phyloP scores from a whole-genome alignment of 177 flowering plant genomes.

The Telopea speciosissima region DNA sequence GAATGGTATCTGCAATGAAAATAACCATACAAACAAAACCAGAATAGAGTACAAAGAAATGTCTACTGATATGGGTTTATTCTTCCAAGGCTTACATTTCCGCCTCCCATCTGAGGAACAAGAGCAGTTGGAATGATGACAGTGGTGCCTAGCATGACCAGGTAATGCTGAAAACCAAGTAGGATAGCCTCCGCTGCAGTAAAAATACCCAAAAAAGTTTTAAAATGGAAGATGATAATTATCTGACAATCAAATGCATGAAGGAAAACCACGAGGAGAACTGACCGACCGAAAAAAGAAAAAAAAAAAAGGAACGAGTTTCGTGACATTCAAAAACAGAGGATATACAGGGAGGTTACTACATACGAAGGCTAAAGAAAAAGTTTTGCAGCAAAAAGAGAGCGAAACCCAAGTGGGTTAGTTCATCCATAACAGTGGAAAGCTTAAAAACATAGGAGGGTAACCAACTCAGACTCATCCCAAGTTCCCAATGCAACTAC shows the following conservation, averaged over 20 bases:
- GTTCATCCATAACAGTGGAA: background rate
- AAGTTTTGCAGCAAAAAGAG: background rate
- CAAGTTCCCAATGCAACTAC: too few species aligned
- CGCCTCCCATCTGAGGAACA: constrained; percentile 94
- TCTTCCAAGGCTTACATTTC: constrained; percentile 41
- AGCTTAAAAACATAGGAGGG: too few species aligned
- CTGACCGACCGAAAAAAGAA: background rate
- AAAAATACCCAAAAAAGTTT: constrained; percentile 4
- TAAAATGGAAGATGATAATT: background rate
- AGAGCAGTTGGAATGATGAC: constrained; percentile 79
- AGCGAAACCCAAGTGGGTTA: background rate
- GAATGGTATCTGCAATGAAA: background rate
- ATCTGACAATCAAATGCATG: background rate
- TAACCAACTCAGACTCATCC: too few species aligned
- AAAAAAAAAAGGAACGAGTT: background rate
- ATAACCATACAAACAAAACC: background rate
- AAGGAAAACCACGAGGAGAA: background rate
- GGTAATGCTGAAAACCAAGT: constrained; percentile 91
- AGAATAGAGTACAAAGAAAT: background rate
- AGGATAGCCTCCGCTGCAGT: constrained; percentile 89
- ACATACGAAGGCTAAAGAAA: background rate
- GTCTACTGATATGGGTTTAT: background rate
- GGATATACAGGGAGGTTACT: background rate
- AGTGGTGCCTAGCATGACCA: constrained; percentile 97
- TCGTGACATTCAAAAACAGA: background rate